Percentiles rank a stretch among this genome's conserved stretches.
phyloP scores from a whole-genome alignment of 257 asterid species.

The Linaria vulgaris region DNA sequence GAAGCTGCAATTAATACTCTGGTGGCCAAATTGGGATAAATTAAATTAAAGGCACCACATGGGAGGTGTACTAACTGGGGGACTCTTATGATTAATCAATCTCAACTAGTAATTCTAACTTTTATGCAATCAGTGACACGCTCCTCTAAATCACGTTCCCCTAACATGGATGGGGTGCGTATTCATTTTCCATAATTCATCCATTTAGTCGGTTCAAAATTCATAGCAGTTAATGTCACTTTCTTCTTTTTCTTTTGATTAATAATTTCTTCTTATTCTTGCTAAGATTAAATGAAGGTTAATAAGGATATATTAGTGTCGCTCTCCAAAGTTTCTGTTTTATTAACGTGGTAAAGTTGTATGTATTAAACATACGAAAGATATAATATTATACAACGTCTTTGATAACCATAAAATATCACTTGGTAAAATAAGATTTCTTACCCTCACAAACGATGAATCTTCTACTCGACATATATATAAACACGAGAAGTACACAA shows the following conservation, averaged over 20 bases:
- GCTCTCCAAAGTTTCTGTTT: too few species aligned
- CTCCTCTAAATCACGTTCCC: slow-evolving; percentile 18
- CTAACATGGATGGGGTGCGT: not conserved
- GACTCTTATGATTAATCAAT: slow-evolving; percentile 12
- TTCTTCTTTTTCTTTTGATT: too few species aligned
- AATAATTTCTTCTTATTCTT: too few species aligned
- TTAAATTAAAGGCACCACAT: slow-evolving; percentile 23
- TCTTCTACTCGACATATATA: too few species aligned
- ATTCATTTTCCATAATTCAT: not conserved
- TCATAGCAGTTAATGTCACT: slow-evolving; percentile 23
- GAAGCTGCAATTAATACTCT: slow-evolving; percentile 38
- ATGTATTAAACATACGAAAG: too few species aligned
- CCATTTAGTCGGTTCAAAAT: slow-evolving; percentile 31
- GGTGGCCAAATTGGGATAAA: slow-evolving; percentile 8
- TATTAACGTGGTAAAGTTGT: too few species aligned
- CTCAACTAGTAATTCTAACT: too few species aligned
- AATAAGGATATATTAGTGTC: not conserved
- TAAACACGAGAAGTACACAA: too few species aligned
- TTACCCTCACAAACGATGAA: too few species aligned
- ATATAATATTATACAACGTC: too few species aligned
- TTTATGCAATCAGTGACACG: slow-evolving; percentile 20
- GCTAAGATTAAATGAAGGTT: not conserved
- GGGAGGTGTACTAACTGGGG: slow-evolving; percentile 14
- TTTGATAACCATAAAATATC: too few species aligned
- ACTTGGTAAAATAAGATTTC: too few species aligned